Evolutionary conservation across 495 filamentous ascomycete genomes (phyloP), one percentile per base, ranked within the genome.

Genomic region (Lepraria neglecta): DNA sequence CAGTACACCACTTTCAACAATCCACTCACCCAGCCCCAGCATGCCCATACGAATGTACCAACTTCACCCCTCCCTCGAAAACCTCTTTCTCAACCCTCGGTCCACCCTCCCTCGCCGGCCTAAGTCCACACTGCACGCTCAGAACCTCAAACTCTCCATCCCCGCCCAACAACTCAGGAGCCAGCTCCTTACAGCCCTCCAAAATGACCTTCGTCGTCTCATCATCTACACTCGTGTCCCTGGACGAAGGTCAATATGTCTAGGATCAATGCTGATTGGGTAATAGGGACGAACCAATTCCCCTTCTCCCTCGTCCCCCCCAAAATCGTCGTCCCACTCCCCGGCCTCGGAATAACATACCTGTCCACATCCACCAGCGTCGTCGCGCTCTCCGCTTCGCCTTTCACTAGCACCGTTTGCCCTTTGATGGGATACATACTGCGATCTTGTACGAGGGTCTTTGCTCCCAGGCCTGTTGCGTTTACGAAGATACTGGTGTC

Each of bases 361-460:
- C 4, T 1, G 9, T 47, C 33, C 4, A 17, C 50, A 17, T 64
- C 33, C 27, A 47, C 38, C 30, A 30, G 19, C 24, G 64, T 65
- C 52, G 46, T 63, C 35, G 54, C 53, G 17, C 9, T 33, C 64
- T 44, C 17, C 58, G 59, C 44, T 46, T 60, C 59, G n/a, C 51
- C 48, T 53, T 30, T 67, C 43, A 61, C 63, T n/a, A 61, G 57
- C 35, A 66, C 45, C 10, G 51, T 66, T 48, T 65, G 63, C 28
- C 79, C 79, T 21, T 77, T 72, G 43, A 79, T 69, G 12, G 77
- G 76, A 60, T 75, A 80, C 46, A 73, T 70, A 7, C 60, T 65
- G 31, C 69, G 58, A 64, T 79, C 78, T 5, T 61, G 64, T 4
- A 76, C 78, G 1, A 75, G 64, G 24, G 66, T 64, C 7, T 63